Conservation (phyloP, 148 eudicot species). For the Camellia lanceoleosa region DNA sequence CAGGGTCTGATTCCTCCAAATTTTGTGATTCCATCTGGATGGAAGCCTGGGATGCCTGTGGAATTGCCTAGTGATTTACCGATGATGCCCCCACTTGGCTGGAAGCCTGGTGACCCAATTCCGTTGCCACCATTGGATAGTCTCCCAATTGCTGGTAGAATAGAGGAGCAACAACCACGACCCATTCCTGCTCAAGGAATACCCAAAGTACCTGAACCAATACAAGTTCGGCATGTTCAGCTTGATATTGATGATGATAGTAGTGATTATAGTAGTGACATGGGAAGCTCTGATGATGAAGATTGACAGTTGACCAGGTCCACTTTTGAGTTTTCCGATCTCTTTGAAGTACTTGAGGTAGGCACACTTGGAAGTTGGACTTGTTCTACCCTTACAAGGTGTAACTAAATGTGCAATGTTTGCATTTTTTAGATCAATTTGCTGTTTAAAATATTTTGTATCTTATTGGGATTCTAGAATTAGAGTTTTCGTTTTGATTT, state of each 20-base stretch:
- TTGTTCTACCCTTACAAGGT: not conserved
- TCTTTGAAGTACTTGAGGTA: not conserved
- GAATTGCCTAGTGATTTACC: conserved; percentile 78
- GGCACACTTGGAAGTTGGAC: not conserved
- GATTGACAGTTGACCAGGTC: conserved; percentile 32
- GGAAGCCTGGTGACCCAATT: conserved; percentile 94
- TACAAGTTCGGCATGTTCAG: conserved; percentile 72
- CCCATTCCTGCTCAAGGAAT: conserved; percentile 41
- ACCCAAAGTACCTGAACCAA: conserved; percentile 51
- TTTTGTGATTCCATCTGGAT: conserved; percentile 72
- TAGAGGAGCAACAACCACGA: conserved; percentile 40
- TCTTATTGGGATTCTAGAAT: not conserved
- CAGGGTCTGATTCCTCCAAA: conserved; percentile 57
- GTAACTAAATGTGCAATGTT: not conserved
- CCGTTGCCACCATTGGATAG: conserved; percentile 67
- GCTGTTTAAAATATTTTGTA: not conserved
- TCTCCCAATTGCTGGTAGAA: conserved; percentile 45
- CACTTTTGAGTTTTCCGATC: not conserved
- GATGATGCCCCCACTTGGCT: conserved; percentile 67
- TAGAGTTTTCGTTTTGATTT: not conserved
- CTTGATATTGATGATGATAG: conserved; percentile 82
- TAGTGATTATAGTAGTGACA: conserved; percentile 69
- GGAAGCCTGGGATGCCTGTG: conserved; percentile 98
- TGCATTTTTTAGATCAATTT: not conserved
- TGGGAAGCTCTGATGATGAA: conserved; percentile 70